phyloP scores from a whole-genome alignment of 345 rosid species.

The Aethionema arabicum region DNA sequence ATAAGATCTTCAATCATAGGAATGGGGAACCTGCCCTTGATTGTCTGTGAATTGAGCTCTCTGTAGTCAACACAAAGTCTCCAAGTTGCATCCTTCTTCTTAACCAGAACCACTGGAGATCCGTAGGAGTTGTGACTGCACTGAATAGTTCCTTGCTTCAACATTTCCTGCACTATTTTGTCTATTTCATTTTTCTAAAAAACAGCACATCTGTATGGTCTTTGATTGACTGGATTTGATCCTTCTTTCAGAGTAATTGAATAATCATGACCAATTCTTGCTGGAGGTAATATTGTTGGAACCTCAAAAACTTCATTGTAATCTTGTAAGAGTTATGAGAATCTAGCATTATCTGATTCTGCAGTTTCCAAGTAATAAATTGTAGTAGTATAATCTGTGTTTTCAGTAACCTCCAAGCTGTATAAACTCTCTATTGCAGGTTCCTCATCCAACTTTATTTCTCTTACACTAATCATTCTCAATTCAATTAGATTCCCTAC shows the following conservation, averaged over 20 bases:
- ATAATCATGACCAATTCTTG: background rate
- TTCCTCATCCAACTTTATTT: too few species aligned
- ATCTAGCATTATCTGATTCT: too few species aligned
- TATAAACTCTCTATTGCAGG: too few species aligned
- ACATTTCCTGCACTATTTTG: background rate
- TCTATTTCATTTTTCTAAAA: background rate
- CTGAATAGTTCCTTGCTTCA: too few species aligned
- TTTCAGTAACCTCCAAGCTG: too few species aligned
- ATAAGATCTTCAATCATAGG: background rate
- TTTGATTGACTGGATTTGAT: background rate
- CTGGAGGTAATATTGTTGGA: background rate
- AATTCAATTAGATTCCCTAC: too few species aligned
- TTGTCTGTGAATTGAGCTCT: background rate
- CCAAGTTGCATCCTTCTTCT: background rate
- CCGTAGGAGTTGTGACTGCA: too few species aligned
- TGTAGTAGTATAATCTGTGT: too few species aligned
- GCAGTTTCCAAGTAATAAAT: too few species aligned
- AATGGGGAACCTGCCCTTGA: background rate
- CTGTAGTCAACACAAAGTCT: background rate
- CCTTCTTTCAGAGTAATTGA: background rate
- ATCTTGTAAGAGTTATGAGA: background rate
- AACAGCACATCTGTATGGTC: background rate
- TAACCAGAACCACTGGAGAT: background rate
- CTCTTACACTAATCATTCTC: too few species aligned
- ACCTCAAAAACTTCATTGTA: background rate